phyloP scores from a whole-genome alignment of 1,284 basidiomycete genomes.

The Ceratobasidium theobromae region DNA sequence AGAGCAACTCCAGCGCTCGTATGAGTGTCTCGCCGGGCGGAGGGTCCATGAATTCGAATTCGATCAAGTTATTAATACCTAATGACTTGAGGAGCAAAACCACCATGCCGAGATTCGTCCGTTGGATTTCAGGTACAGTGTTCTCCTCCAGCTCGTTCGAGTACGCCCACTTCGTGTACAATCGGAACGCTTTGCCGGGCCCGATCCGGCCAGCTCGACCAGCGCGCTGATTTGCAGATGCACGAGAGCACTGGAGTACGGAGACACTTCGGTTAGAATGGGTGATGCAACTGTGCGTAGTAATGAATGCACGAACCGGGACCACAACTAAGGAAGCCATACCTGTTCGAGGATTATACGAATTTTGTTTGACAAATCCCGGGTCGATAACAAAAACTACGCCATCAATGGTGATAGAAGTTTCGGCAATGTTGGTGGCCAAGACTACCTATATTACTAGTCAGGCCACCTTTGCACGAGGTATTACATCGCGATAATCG shows the following conservation, averaged over 20 bases:
- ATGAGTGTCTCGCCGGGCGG: constrained; percentile 96
- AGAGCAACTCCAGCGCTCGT: constrained; percentile 89
- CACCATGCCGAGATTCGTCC: constrained; percentile 52
- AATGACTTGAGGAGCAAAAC: constrained; percentile 62
- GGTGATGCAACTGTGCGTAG: background rate
- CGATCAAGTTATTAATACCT: constrained; percentile 62
- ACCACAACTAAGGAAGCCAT: constrained; percentile 95
- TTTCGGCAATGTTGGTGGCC: constrained; percentile 98
- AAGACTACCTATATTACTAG: constrained; percentile 66
- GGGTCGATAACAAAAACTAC: constrained; percentile 98
- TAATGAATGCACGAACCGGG: constrained; percentile 59
- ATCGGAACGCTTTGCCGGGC: constrained; percentile 95
- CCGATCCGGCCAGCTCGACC: constrained; percentile 97
- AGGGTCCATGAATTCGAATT: constrained; percentile 64
- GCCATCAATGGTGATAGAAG: constrained; percentile 96
- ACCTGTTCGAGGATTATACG: constrained; percentile 93
- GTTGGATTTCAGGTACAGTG: constrained; percentile 58
- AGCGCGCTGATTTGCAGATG: constrained; percentile 95
- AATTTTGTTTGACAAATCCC: constrained; percentile 97
- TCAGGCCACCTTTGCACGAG: background rate
- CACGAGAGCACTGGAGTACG: constrained; percentile 77
- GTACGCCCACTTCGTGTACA: constrained; percentile 66
- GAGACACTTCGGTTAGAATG: constrained; percentile 22
- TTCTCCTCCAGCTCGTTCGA: constrained; percentile 61
- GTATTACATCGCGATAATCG: constrained; percentile 13